phyloP scores from a whole-genome alignment of 2,329 filamentous ascomycete species.

The Pezicula carpinea region DNA sequence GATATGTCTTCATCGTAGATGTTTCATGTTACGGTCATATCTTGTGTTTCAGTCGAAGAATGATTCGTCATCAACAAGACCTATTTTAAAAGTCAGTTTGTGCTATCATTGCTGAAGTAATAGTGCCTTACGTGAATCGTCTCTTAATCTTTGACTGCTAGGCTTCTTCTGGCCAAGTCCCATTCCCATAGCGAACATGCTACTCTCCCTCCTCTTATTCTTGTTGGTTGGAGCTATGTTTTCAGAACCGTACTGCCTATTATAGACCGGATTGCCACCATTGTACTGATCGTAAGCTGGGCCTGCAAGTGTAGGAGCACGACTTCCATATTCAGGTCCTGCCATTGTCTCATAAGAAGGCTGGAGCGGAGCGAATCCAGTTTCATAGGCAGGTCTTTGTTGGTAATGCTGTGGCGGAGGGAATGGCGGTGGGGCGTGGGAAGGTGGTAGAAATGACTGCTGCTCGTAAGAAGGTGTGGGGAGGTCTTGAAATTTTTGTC shows the following conservation, averaged over 20 bases:
- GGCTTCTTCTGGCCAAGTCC: slow-evolving; percentile 33
- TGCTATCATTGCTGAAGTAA: slow-evolving; percentile 4
- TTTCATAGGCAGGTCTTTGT: slow-evolving; percentile 34
- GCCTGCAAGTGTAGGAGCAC: slow-evolving; percentile 20
- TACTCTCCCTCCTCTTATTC: slow-evolving; percentile 53
- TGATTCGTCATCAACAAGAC: slow-evolving; percentile 27
- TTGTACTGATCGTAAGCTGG: slow-evolving; percentile 36
- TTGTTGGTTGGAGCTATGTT: slow-evolving; percentile 32
- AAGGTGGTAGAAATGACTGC: slow-evolving; percentile 37
- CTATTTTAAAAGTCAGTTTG: slow-evolving; percentile 7
- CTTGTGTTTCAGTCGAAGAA: slow-evolving; percentile 25
- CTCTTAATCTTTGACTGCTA: slow-evolving; percentile 22
- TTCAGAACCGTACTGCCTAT: slow-evolving; percentile 27
- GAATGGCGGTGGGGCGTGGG: slow-evolving; percentile 33
- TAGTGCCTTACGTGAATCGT: slow-evolving; percentile 23
- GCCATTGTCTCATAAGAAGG: slow-evolving; percentile 40
- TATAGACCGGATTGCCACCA: slow-evolving; percentile 25
- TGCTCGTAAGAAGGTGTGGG: slow-evolving; percentile 60
- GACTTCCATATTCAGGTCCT: slow-evolving; percentile 26
- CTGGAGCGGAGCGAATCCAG: slow-evolving; percentile 46
- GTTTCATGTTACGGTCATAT: background rate
- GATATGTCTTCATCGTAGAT: slow-evolving; percentile 5
- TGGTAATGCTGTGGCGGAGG: slow-evolving; percentile 21
- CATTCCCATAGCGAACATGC: slow-evolving; percentile 48
- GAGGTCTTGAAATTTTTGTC: slow-evolving; percentile 63